phyloP scores from a whole-genome alignment of 2,329 filamentous ascomycete species.

The Neobulgaria alba region DNA sequence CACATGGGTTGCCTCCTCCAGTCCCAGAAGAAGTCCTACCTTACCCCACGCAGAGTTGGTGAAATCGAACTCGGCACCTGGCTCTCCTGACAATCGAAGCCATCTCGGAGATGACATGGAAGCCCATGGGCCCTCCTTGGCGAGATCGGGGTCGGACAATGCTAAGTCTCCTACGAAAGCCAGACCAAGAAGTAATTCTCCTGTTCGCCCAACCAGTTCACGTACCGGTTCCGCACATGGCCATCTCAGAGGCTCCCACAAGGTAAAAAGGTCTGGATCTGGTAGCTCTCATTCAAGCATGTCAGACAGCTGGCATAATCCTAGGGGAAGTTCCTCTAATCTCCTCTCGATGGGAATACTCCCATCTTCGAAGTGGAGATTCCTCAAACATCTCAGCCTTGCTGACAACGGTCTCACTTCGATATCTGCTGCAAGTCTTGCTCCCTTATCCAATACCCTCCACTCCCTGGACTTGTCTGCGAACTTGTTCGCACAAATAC shows the following conservation, averaged over 20 bases:
- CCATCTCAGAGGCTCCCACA: conserved; percentile 57
- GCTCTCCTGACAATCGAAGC: conserved; percentile 28
- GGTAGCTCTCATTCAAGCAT: conserved; percentile 83
- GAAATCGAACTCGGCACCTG: conserved; percentile 56
- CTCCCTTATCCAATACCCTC: conserved; percentile 76
- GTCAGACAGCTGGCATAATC: conserved; percentile 52
- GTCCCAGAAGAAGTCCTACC: conserved; percentile 54
- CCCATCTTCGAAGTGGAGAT: conserved; percentile 86
- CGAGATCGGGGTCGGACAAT: conserved; percentile 26
- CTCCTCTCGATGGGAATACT: conserved; percentile 63
- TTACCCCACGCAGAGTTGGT: conserved; percentile 57
- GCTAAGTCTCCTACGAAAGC: conserved; percentile 25
- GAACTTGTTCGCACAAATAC: conserved; percentile 90
- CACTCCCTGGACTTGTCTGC: conserved; percentile 87
- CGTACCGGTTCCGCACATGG: conserved; percentile 51
- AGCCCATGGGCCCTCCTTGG: conserved; percentile 16
- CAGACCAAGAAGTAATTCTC: conserved; percentile 70
- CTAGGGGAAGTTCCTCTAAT: conserved; percentile 71
- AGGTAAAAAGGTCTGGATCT: conserved; percentile 78
- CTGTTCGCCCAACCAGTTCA: conserved; percentile 65
- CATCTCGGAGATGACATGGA: conserved; percentile 28
- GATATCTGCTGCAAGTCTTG: conserved; percentile 65
- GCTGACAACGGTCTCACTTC: conserved; percentile 85
- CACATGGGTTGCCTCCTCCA: conserved; percentile 52
- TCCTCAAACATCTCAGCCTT: conserved; percentile 83